A percentile compares a stretch with the other conserved stretches of the same genome.
Conservation (phyloP, 257 asterid species). For the Rauvolfia tetraphylla region DNA sequence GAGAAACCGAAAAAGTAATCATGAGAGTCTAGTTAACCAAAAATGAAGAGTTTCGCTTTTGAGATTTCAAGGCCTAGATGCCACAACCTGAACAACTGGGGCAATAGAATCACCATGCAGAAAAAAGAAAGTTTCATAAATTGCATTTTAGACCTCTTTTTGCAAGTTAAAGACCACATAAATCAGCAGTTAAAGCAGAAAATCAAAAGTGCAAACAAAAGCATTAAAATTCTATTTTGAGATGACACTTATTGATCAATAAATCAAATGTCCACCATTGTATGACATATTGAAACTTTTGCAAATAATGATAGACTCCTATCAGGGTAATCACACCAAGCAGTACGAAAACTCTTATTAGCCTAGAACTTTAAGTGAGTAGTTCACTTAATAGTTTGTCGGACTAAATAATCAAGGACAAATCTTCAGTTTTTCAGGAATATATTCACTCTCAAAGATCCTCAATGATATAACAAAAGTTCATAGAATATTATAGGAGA, state of each 20-base stretch:
- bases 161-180: neutral
- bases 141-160: neutral
- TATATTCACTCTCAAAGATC: neutral
- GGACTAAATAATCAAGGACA: neutral
- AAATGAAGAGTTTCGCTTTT: neutral
- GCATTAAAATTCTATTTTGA: neutral
- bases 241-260: neutral
- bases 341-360: neutral
- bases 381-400: neutral
- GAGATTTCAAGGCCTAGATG: neutral
- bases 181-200: neutral
- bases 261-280: neutral
- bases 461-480: neutral
- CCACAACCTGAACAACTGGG: neutral
- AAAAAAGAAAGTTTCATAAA: neutral
- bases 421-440: neutral
- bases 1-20: constrained; percentile 1
- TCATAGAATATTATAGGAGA: too few relatives aligned
- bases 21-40: neutral
- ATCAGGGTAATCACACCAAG: neutral
- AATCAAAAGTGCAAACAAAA: neutral
- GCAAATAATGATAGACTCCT: neutral
- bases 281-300: neutral
- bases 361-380: neutral
- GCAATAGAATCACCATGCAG: neutral